Evolutionary conservation across 305 asterid genomes (phyloP).

Genomic region (Fraxinus xanthoxyloides): DNA sequence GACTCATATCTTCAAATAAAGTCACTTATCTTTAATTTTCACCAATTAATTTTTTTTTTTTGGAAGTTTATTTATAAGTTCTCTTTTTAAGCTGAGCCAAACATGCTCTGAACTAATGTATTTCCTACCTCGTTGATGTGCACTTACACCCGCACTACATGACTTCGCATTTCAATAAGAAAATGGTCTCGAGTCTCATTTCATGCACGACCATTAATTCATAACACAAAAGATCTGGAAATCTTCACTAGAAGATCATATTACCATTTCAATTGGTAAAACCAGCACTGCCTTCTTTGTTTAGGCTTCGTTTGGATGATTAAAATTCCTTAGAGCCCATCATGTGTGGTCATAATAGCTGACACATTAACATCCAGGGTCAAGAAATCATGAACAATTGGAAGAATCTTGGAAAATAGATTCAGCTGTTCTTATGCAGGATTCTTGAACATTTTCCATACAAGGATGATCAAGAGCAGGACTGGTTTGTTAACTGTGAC

Average conservation of each 20-base stretch:
- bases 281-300: slow-evolving; percentile 2
- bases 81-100: background rate
- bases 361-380: slow-evolving; percentile 20
- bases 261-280: background rate
- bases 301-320: background rate
- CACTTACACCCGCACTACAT: slow-evolving; percentile 8
- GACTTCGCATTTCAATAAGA: slow-evolving; percentile 13
- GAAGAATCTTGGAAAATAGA: slow-evolving; percentile 27
- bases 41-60: background rate
- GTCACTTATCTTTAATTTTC: background rate
- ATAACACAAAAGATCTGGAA: slow-evolving; percentile 9
- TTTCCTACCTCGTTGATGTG: background rate
- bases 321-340: background rate
- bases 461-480: slow-evolving; percentile 15
- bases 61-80: background rate
- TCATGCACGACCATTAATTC: slow-evolving; percentile 16
- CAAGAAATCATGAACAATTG: slow-evolving; percentile 14
- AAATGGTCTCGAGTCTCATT: slow-evolving; percentile 13
- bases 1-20: background rate
- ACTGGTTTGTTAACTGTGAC: slow-evolving; percentile 16
- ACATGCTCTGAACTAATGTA: background rate
- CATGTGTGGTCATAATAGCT: slow-evolving; percentile 7
- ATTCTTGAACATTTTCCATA: slow-evolving; percentile 5
- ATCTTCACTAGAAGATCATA: slow-evolving; percentile 13
- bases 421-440: slow-evolving; percentile 32